These are phyloP conservation scores for Penicillium brevicompactum DNA, from an alignment of 2,329 filamentous ascomycete species.

Conservation along the genomic window DNA sequence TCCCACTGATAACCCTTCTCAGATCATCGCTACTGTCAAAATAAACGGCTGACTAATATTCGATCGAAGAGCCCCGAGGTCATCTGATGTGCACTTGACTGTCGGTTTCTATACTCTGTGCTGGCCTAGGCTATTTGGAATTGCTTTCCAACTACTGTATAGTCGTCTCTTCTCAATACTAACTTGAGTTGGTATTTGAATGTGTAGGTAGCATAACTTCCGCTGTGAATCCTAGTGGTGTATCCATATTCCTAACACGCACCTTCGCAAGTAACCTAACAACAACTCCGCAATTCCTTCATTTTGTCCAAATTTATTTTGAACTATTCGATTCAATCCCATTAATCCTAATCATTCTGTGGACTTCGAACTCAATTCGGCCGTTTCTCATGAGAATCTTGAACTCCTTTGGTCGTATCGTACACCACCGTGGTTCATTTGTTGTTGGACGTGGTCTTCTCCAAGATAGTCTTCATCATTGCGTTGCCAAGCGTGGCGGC, in stretches of 20 bases:
- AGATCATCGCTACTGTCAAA: neutral
- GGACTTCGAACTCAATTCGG: conserved; percentile 15
- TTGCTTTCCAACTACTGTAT: too few relatives aligned
- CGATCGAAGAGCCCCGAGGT: neutral
- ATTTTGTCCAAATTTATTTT: neutral
- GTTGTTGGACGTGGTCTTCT: conserved; percentile 60
- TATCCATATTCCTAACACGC: too few relatives aligned
- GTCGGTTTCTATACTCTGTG: neutral
- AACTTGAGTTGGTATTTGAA: too few relatives aligned
- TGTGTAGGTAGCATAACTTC: too few relatives aligned
- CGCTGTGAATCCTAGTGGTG: too few relatives aligned
- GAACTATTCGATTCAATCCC: neutral
- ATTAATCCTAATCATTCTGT: neutral
- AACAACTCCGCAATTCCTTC: neutral
- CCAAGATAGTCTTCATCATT: conserved; percentile 95
- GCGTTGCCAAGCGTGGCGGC: conserved; percentile 87
- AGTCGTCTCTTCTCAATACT: too few relatives aligned
- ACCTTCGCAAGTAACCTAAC: too few relatives aligned
- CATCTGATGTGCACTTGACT: neutral
- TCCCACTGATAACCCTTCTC: neutral
- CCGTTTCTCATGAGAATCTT: neutral
- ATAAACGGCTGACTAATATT: conserved; percentile 26
- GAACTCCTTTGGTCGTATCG: neutral
- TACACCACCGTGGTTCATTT: conserved; percentile 10
- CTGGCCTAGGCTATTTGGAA: too few relatives aligned